Evolutionary conservation across 2,329 filamentous ascomycete species (phyloP), one percentile per base, ranked within the genome.

Genomic region (Lecanoromycetidae sp.): DNA sequence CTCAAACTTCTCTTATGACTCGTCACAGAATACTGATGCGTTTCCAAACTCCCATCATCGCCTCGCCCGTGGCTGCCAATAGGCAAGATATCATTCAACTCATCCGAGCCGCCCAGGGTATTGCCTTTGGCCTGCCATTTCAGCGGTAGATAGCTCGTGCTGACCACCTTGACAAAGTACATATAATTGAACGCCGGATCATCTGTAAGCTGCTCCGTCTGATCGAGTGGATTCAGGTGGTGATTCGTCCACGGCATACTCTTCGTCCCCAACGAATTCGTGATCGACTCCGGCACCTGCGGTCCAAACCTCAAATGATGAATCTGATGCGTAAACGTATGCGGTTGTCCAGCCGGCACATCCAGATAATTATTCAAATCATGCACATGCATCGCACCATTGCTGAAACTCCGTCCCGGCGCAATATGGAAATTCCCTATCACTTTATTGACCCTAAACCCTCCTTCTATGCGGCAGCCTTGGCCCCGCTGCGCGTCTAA

Each of bases 121-220:
- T 25, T 27, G 46, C 63, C 65, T 50, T 72, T 73, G 58, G 79
- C 77, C 61, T 87, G 81, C 86, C 87, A 94, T 53, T 87, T 87
- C 1, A 98, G 75, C 2, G 91, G 87, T 22, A 96, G 75, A 63
- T 96, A 98, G 1, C 87, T 90, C 1, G 91, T 98, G 3, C 85
- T 87, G 26, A 98, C 91, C 48, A 98, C 91, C 73, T 98, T 98
- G 66, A 98, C 75, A 66, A 98, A 98, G 72, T 98, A 98, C 87
- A 96, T 94, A 66, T 82, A 98, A 71, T 95, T 98, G 73, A 76
- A 95, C 54, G 84, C 84, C 56, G 86, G 77, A 59, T 95, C 87
- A 29, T 76, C 70, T 2, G 87, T 93, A 44, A 73, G 68, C 70
- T 96, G 87, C 54, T 75, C 70, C 3, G 82, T 84, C 44, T 76